Conservation (phyloP, 345 rosid genomes). For the Orychophragmus violaceus region DNA sequence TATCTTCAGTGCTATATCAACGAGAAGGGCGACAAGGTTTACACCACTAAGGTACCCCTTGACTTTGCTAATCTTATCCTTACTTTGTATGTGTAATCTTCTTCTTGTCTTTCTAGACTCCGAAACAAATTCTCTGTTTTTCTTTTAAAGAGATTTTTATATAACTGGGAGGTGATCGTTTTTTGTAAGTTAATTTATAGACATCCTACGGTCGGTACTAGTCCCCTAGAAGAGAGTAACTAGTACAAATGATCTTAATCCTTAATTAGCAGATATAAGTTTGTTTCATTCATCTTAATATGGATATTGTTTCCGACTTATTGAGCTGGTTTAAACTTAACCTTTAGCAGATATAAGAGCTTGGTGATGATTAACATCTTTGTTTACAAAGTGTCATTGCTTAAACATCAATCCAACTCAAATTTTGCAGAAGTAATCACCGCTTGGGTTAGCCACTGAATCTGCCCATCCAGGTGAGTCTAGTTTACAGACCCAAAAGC, state of each 20-base stretch:
- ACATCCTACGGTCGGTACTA: not conserved
- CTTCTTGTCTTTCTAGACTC: not conserved
- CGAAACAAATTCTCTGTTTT: not conserved
- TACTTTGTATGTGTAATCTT: not conserved
- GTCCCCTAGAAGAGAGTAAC: not conserved
- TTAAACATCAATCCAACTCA: not conserved
- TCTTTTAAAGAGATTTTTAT: too few species aligned
- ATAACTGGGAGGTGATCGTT: too few species aligned
- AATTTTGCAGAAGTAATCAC: conserved; percentile 71
- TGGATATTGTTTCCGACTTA: too few species aligned
- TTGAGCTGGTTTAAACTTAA: not conserved
- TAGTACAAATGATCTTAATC: not conserved
- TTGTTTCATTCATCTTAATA: too few species aligned
- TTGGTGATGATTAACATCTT: not conserved
- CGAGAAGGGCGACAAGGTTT: conserved; percentile 73
- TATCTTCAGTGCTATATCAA: conserved; percentile 76
- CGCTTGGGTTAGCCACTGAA: conserved; percentile 58
- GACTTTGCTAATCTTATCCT: not conserved
- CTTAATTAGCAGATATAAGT: not conserved
- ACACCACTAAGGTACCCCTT: conserved; percentile 62
- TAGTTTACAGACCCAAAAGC: not conserved
- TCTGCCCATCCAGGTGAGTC: conserved; percentile 87
- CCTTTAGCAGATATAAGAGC: not conserved
- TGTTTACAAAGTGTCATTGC: not conserved
- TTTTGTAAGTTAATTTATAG: not conserved